Percentiles rank a stretch among this genome's conserved stretches.
These are phyloP conservation scores for Neurospora sp. DNA, from an alignment of 495 filamentous ascomycete species.

Conservation along the genomic window DNA sequence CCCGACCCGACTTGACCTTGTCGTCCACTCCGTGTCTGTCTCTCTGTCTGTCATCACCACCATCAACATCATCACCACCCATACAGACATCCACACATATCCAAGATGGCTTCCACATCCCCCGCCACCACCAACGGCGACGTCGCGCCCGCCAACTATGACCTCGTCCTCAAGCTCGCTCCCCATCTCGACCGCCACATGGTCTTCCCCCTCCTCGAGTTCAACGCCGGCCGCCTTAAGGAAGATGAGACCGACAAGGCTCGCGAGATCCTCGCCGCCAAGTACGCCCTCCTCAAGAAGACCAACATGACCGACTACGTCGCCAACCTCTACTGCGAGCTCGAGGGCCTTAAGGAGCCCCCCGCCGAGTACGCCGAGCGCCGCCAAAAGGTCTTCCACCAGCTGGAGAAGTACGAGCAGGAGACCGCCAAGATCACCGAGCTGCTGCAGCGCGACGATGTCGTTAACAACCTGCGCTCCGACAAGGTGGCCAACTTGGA, in stretches of 20 bases:
- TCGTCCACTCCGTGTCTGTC: neutral
- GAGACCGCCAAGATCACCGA: constrained; percentile 77
- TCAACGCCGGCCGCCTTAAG: constrained; percentile 45
- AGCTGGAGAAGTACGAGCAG: constrained; percentile 69
- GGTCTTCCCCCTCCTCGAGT: constrained; percentile 88
- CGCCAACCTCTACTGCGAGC: constrained; percentile 73
- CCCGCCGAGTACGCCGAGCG: constrained; percentile 80
- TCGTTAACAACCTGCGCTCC: constrained; percentile 75
- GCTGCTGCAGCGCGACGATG: constrained; percentile 74
- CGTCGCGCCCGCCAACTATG: constrained; percentile 50
- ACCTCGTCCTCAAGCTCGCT: constrained; percentile 80
- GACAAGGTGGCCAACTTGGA: constrained; percentile 97
- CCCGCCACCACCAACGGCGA: constrained; percentile 36
- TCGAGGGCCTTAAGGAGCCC: constrained; percentile 66
- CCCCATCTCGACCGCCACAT: constrained; percentile 91
- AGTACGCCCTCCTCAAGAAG: constrained; percentile 84
- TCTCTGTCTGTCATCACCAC: neutral
- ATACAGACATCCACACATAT: neutral
- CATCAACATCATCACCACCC: neutral
- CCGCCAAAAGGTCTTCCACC: constrained; percentile 77
- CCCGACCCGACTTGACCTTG: neutral
- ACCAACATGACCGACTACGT: constrained; percentile 99
- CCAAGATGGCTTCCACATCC: constrained; percentile 27
- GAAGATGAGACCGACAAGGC: constrained; percentile 48
- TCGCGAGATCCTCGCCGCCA: constrained; percentile 64